Evolutionary conservation across 2,329 filamentous ascomycete species (phyloP), one percentile per base, ranked within the genome.

Genomic region (Sarocladium strictum): DNA sequence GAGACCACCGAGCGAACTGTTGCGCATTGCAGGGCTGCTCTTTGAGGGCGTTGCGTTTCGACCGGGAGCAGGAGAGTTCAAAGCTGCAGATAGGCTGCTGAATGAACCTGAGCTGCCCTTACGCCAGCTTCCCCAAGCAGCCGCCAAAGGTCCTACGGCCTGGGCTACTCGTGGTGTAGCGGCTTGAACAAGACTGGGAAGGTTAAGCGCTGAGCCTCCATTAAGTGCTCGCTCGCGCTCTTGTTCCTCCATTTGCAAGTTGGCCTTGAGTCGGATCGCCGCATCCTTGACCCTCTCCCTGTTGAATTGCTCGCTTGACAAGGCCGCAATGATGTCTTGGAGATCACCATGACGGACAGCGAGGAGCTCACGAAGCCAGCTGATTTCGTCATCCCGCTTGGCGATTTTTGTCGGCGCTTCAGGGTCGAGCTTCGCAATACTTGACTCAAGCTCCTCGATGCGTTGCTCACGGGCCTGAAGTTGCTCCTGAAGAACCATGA

Each of bases 41-140:
- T 80, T 84, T 9, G 85, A 86, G 4, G 86, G 85, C 0, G 86
- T 88, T 43, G 73, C 71, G 56, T 70, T 74, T 50, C 65, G 68
- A 33, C 63, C 65, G 10, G 66, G 58, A 1, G 69, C 69, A 14
- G 78, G 73, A 6, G 78, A 75, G 52, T 70, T 72, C 35, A 76
- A 62, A 24, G 69, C 72, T 11, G 76, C 71, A 53, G 82, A 75
- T 41, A 83, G 63, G 64, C 74, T 73, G 54, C 68, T 67, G 58
- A 78, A 74, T 15, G 73, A 71, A 5, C 72, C 72, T 55, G 82
- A 80, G 62, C 77, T 79, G 15, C 80, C 82, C 67, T 87, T 93
- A 53, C 92, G 86, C 93, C 93, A 97, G 69, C 87, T 96, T 47
- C 90, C 92, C 83, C 92, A 96, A n/a, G 91, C 93, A n/a, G 91